These are phyloP conservation scores for Knoxia roxburghii DNA, from an alignment of 257 asterid genomes.

Conservation along the genomic window DNA sequence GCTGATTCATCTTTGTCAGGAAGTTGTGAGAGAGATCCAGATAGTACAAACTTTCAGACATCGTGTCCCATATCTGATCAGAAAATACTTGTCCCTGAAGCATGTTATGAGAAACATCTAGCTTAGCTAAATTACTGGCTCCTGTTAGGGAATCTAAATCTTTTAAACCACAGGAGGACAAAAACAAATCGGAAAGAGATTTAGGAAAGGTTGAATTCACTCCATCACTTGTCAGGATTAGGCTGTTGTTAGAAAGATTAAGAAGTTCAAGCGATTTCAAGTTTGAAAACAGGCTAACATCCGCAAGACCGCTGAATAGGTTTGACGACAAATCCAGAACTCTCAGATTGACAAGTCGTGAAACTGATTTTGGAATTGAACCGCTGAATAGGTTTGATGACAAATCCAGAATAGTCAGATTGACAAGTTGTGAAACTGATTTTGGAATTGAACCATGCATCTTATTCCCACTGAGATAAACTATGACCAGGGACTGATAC, in stretches of 20 bases:
- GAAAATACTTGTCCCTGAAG: not conserved
- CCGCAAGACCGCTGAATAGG: no score
- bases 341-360: slow-evolving; percentile 17
- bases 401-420: slow-evolving; percentile 10
- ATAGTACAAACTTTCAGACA: not conserved
- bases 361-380: slow-evolving; percentile 22
- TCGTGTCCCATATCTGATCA: not conserved
- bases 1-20: not conserved
- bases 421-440: slow-evolving; percentile 23
- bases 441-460: slow-evolving; percentile 23
- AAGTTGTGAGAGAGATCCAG: slow-evolving; percentile 18
- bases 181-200: not conserved
- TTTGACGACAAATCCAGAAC: no score
- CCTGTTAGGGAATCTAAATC: slow-evolving; percentile 6
- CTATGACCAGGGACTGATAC: not conserved
- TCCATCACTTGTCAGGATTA: not conserved
- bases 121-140: not conserved
- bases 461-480: slow-evolving; percentile 9
- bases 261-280: slow-evolving; percentile 11
- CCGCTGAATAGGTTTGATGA: slow-evolving; percentile 24
- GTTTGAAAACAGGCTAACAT: slow-evolving; percentile 22
- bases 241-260: slow-evolving; percentile 22
- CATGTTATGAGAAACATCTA: slow-evolving; percentile 16
- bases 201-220: slow-evolving; percentile 5
- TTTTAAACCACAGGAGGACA: slow-evolving; percentile 12